phyloP scores from a whole-genome alignment of 805 yeast genomes.

The Saccharomycopsis olivae region DNA sequence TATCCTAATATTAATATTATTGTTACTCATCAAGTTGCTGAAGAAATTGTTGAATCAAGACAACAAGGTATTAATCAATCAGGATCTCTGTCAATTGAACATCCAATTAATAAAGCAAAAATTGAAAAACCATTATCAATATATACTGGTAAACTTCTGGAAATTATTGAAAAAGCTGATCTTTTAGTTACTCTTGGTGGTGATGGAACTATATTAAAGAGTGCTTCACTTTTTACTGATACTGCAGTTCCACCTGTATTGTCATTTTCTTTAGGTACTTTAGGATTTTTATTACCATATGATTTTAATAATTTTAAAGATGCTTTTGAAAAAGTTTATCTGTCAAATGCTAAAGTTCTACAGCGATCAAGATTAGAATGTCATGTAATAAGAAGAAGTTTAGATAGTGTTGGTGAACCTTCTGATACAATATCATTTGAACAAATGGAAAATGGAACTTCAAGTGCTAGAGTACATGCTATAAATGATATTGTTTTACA shows the following conservation, averaged over 20 bases:
- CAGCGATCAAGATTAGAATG: constrained; percentile 76
- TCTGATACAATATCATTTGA: background rate
- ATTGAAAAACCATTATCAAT: constrained; percentile 18
- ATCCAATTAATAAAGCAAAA: background rate
- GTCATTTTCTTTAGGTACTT: constrained; percentile 81
- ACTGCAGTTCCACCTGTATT: constrained; percentile 77
- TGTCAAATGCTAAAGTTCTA: constrained; percentile 58
- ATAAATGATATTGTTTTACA: constrained; percentile 89
- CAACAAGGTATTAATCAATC: too few species aligned
- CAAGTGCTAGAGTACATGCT: constrained; percentile 46
- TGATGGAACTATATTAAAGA: constrained; percentile 85
- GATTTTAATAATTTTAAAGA: constrained; percentile 51
- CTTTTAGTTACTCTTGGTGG: constrained; percentile 87
- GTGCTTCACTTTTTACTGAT: constrained; percentile 67
- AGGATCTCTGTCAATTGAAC: too few species aligned
- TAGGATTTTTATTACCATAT: constrained; percentile 84
- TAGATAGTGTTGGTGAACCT: background rate
- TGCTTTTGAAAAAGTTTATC: constrained; percentile 57
- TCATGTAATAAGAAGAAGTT: constrained; percentile 37
- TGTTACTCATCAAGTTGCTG: constrained; percentile 64
- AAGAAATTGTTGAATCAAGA: constrained; percentile 38
- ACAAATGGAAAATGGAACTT: constrained; percentile 13
- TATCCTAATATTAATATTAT: constrained; percentile 71
- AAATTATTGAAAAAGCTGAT: constrained; percentile 60
- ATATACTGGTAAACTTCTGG: constrained; percentile 43